Base-by-base conservation (phyloP, 805 yeast species). In the Lipomyces japonicus region DNA sequence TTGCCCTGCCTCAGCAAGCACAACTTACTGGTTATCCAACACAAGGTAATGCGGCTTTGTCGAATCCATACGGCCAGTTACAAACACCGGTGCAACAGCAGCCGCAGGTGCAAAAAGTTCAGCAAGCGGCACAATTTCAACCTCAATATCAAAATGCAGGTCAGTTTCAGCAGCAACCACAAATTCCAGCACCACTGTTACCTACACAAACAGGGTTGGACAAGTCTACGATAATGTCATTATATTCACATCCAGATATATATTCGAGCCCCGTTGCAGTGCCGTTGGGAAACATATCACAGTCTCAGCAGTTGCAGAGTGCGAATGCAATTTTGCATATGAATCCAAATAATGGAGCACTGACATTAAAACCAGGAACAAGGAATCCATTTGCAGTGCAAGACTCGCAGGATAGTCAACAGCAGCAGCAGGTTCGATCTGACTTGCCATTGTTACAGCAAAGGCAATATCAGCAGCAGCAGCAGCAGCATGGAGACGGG, bases 231-330 rank as follows among this genome's bases (percentile, higher is more conserved):
- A 53, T 57, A 24, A 10, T 57, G 51, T 55, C 60, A 3, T 43
- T 57, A 4, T 57, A 57, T 28, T 42, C 40, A 35, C 57, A 51
- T n/a, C 60, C 60, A 2, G 59, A 54, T 28, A 41, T 38, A 12
- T 55, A 41, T 32, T 55, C 59, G 23, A 42, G 50, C 5, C 59
- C 59, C 6, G 55, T 55, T 14, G 56, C 53, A 9, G 24, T 53
- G 18, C 58, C 59, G 9, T 35, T 43, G 25, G 38, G 37, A 16
- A 40, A 34, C 14, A 19, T 26, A 23, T 23, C 34, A 25, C 50
- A 41, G 26, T 52, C 39, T 26, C 32, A 39, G 47, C 53, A 53
- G n/a, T 30, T 43, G 16, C 32, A 18, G 14, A 24, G 26, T 10
- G 39, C 41, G 26, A 18, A n/a, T 12, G 23, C 31, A 2, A 12